Conservation (phyloP, 2,329 filamentous ascomycete genomes). For the Fusarium sulawesiense region DNA sequence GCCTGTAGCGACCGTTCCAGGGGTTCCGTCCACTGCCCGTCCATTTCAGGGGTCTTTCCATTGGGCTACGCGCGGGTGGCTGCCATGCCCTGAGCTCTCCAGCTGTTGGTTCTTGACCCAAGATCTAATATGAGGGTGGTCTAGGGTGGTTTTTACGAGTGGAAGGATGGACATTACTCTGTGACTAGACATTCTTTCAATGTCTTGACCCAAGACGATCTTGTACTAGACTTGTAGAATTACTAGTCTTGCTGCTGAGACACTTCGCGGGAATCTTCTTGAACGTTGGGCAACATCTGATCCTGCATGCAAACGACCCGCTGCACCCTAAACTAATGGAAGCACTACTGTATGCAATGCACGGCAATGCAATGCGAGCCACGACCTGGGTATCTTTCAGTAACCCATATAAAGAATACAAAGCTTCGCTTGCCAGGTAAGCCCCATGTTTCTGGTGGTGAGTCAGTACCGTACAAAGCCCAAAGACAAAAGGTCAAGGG, state of each 20-base stretch:
- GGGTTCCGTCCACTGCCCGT: conserved; percentile 23
- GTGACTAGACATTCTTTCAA: conserved; percentile 11
- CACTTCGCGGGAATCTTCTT: background rate
- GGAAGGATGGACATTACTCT: conserved; percentile 11
- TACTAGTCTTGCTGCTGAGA: conserved; percentile 3
- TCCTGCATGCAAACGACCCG: conserved; percentile 32
- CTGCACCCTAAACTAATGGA: conserved; percentile 8
- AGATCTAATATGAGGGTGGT: conserved; percentile 9
- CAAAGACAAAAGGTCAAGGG: conserved; percentile 9
- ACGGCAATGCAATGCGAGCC: conserved; percentile 41
- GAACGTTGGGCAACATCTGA: conserved; percentile 6
- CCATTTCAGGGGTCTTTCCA: conserved; percentile 31
- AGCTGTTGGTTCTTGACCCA: conserved; percentile 19
- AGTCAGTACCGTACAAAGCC: background rate
- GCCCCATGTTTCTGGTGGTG: conserved; percentile 3
- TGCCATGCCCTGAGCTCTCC: background rate
- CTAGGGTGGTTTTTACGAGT: conserved; percentile 2
- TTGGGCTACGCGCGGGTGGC: conserved; percentile 30
- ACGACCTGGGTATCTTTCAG: conserved; percentile 21
- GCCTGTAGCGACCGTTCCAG: conserved; percentile 38
- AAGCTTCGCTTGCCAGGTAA: background rate
- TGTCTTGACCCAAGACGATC: conserved; percentile 10
- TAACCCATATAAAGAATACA: conserved; percentile 5
- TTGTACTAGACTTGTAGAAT: background rate
- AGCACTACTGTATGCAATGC: conserved; percentile 42